These are phyloP conservation scores for Hysterium pulicare DNA, from an alignment of 2,329 filamentous ascomycete genomes.

Conservation along the genomic window DNA sequence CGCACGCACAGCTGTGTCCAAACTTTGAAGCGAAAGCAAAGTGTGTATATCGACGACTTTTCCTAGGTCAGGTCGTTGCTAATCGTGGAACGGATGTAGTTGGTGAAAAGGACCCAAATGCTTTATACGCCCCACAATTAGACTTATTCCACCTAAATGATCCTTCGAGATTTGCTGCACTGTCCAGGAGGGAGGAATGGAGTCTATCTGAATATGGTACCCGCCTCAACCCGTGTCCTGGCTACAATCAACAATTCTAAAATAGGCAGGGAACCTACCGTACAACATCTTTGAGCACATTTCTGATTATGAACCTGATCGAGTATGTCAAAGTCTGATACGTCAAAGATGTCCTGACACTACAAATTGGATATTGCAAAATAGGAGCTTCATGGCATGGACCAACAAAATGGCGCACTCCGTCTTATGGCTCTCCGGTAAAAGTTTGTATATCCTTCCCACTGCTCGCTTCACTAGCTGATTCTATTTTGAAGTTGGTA, in stretches of 20 bases:
- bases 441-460: too few relatives aligned
- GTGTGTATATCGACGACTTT: not conserved
- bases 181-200: not conserved
- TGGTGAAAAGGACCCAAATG: too few relatives aligned
- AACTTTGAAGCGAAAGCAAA: not conserved
- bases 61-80: too few relatives aligned
- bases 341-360: not conserved
- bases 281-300: not conserved
- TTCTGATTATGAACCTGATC: conserved; percentile 1
- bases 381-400: not conserved
- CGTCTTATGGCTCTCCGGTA: not conserved
- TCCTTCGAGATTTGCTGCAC: not conserved
- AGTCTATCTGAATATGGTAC: not conserved
- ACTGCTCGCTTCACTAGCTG: not conserved
- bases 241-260: not conserved
- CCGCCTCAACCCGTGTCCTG: not conserved
- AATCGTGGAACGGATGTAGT: too few relatives aligned
- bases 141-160: not conserved
- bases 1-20: not conserved
- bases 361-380: not conserved
- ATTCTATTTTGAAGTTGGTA: not conserved
- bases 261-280: not conserved
- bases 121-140: not conserved
- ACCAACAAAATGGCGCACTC: not conserved
- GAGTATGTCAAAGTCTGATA: not conserved